A percentile compares a stretch with the other conserved stretches of the same genome.
These are phyloP conservation scores for Eucalyptus caleyi DNA, from an alignment of 345 rosid species.

Conservation along the genomic window DNA sequence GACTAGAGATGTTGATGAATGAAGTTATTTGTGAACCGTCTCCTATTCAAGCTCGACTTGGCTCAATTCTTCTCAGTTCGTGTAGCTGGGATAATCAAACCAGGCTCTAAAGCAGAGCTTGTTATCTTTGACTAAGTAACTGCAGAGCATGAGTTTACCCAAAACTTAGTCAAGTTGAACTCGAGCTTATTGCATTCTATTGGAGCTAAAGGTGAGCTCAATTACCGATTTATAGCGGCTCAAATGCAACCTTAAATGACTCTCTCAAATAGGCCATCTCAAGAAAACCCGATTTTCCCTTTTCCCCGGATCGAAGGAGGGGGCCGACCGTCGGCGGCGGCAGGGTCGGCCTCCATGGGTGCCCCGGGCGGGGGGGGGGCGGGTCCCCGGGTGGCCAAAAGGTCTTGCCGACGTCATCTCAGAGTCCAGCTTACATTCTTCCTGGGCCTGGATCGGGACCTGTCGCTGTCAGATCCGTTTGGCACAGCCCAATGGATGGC, in stretches of 20 bases:
- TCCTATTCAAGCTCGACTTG: neutral
- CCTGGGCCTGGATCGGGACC: conserved; percentile 22
- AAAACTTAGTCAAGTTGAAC: neutral
- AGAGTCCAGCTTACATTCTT: neutral
- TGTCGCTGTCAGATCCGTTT: conserved; percentile 27
- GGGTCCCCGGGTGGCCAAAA: neutral
- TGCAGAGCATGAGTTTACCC: neutral
- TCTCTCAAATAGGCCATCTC: neutral
- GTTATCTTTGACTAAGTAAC: neutral
- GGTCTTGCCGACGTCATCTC: neutral
- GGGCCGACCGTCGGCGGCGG: neutral
- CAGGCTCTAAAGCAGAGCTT: neutral
- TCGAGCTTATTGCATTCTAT: neutral
- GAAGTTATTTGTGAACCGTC: neutral
- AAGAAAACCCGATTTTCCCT: neutral
- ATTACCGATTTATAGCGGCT: neutral
- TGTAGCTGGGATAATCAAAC: neutral
- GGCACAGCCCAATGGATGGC: conserved; percentile 12
- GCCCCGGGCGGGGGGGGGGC: no score
- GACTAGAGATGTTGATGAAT: no score
- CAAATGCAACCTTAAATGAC: neutral
- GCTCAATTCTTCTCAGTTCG: neutral
- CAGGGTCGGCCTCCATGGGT: neutral
- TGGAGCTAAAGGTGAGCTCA: neutral
- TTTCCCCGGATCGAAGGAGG: neutral